These are phyloP conservation scores for Syncephalastrum monosporum DNA, from an alignment of 371 early-diverging fungal genomes.

Conservation along the genomic window DNA sequence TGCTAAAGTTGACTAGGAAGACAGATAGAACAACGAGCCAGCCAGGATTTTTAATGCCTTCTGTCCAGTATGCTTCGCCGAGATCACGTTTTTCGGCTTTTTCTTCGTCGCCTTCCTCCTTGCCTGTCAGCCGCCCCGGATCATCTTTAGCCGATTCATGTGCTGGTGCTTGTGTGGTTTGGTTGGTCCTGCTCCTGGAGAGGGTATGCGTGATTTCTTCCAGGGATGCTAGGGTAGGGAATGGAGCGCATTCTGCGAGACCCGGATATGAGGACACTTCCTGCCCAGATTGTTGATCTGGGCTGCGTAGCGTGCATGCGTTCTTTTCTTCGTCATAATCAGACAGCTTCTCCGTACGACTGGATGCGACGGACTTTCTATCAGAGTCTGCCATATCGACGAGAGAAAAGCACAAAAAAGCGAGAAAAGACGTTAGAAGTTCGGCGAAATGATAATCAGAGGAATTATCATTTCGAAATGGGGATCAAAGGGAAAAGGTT, in stretches of 20 bases:
- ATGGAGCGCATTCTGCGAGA: slow-evolving; percentile 36
- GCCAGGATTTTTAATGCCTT: slow-evolving; percentile 41
- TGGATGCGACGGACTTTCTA: too few species aligned
- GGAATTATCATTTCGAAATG: too few species aligned
- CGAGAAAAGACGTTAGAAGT: too few species aligned
- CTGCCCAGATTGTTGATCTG: slow-evolving; percentile 1
- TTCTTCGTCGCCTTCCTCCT: slow-evolving; percentile 4
- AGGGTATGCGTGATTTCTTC: slow-evolving; percentile 37
- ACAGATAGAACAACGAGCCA: slow-evolving; percentile 49
- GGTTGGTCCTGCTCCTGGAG: slow-evolving; percentile 18
- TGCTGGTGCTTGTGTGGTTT: slow-evolving; percentile 6
- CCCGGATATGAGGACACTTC: slow-evolving; percentile 19
- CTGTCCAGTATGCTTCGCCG: slow-evolving; percentile 26
- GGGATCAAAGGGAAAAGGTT: too few species aligned
- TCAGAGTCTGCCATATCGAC: too few species aligned
- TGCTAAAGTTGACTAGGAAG: slow-evolving; percentile 58
- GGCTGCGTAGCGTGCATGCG: too few species aligned
- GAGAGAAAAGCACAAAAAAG: too few species aligned
- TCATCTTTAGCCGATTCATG: slow-evolving; percentile 6
- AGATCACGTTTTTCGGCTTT: slow-evolving; percentile 2
- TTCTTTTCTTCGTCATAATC: too few species aligned
- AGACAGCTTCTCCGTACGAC: too few species aligned
- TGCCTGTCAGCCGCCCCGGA: not conserved
- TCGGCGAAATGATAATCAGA: too few species aligned
- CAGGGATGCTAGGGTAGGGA: slow-evolving; percentile 33